Percentiles rank a stretch among this genome's conserved stretches.
These are phyloP conservation scores for Bocquillonia castaneifolia DNA, from an alignment of 441 rosid species.

Conservation along the genomic window DNA sequence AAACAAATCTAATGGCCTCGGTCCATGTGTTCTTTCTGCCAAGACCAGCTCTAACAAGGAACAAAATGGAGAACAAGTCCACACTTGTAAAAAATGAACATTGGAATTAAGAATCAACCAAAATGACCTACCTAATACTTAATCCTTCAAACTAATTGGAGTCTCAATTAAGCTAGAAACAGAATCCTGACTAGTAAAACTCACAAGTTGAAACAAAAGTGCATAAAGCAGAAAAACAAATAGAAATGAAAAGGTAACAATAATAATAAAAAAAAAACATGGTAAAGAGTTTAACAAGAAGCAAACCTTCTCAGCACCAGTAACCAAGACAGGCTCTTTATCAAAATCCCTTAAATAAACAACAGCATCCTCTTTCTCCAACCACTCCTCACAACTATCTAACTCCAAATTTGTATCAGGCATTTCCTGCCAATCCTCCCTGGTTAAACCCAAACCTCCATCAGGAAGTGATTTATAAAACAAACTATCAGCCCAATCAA, in stretches of 20 bases:
- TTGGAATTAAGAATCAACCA: neutral
- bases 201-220: neutral
- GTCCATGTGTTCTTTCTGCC: neutral
- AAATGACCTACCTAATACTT: neutral
- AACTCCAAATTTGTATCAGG: constrained; percentile 8
- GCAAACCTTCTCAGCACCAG: constrained; percentile 54
- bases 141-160: neutral
- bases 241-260: neutral
- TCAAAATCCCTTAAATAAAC: constrained; percentile 57
- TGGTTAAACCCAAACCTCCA: constrained; percentile 8
- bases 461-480: constrained; percentile 11
- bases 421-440: constrained; percentile 14
- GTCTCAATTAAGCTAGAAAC: neutral
- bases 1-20: constrained; percentile 2
- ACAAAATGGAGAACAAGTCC: neutral
- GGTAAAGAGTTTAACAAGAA: neutral
- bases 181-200: neutral
- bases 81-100: neutral
- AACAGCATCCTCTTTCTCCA: constrained; percentile 64
- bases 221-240: neutral
- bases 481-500: constrained; percentile 43
- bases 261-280: neutral
- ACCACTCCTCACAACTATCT: constrained; percentile 68
- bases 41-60: neutral
- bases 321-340: constrained; percentile 56